Conservation (phyloP, 192 early-diverging fungal species). For the Coemansia sp. region DNA sequence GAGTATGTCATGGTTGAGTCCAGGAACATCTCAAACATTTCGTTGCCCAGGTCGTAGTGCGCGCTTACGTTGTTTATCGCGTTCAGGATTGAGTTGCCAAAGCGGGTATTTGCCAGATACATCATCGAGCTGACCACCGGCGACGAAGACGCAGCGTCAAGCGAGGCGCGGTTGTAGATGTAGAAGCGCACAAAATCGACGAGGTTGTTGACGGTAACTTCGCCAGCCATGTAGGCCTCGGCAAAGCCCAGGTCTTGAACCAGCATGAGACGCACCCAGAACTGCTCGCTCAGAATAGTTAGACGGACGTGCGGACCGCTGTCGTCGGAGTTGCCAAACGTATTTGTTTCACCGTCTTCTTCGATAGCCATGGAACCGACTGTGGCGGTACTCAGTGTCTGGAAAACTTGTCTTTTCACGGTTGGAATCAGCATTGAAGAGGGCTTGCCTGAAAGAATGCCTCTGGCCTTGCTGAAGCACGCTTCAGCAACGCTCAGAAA, state of each 20-base stretch:
- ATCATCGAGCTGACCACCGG: constrained; percentile 57
- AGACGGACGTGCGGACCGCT: constrained; percentile 40
- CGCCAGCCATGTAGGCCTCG: constrained; percentile 69
- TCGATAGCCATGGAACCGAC: constrained; percentile 46
- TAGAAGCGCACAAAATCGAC: constrained; percentile 57
- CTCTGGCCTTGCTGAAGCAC: constrained; percentile 12
- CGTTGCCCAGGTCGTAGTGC: constrained; percentile 76
- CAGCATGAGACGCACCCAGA: constrained; percentile 64
- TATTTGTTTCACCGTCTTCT: constrained; percentile 20
- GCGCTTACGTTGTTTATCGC: constrained; percentile 61
- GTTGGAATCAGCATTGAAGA: constrained; percentile 16
- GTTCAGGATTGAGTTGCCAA: constrained; percentile 66
- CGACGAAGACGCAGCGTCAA: constrained; percentile 51
- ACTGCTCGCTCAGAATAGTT: constrained; percentile 54
- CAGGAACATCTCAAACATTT: constrained; percentile 69
- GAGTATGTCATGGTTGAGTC: constrained; percentile 71
- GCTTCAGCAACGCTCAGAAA: constrained; percentile 14
- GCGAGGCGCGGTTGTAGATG: constrained; percentile 56
- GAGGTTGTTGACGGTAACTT: constrained; percentile 58
- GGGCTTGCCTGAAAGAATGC: constrained; percentile 7
- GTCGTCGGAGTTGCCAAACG: constrained; percentile 49
- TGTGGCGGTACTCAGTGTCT: constrained; percentile 28
- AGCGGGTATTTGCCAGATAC: constrained; percentile 54
- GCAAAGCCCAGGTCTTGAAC: constrained; percentile 58
- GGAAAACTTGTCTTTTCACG: constrained; percentile 25